Base-by-base conservation (phyloP, 2,329 filamentous ascomycete species). In the Colletotrichum sp. region DNA sequence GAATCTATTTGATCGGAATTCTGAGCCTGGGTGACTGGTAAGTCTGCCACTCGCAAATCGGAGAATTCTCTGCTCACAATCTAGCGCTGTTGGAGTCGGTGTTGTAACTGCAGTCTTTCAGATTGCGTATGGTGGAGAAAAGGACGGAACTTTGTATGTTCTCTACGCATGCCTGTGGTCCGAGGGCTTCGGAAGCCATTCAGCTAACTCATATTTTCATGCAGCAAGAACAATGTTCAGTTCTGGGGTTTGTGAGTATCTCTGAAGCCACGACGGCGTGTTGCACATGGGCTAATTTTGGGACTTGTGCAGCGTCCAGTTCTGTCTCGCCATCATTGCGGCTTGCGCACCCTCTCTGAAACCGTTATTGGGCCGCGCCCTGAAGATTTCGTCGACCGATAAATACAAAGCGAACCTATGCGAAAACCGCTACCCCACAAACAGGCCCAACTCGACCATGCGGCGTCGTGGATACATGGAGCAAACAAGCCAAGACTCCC, bases 1-100 rank as follows among this genome's bases (percentile, higher is more conserved):
- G 83, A 24, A 28, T 87, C 1, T 86, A 86, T 24, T 79, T 88
- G 21, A 82, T 86, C 28, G 81, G 77, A 1, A 84, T 66, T 1
- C n/a, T 66, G 32, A 66, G 63, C 0, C 39, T 66, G 6, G 63
- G 12, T 14, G 10, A 48, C 13, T 34, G 18, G 32, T 66, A n/a
- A 86, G 86, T 34, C 86, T 86, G 70, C 78, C 14, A 24, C 14
- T 12, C 0, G n/a, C 13, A 24, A 16, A 3, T 43, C 6, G 18
- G 7, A 84, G 74, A 39, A 82, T n/a, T n/a, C n/a, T 21, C 30
- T 30, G n/a, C 21, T 77, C 9, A 26, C 65, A 10, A 28, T 10
- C 2, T 69, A 85, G 84, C n/a, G 84, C 85, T 12, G 84, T 86
- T n/a, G 83, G 79, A 7, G 81, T 86, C 63, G 85, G 85, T 26